Base-by-base conservation (phyloP, 2,329 filamentous ascomycete species). In the Ramichloridium luteum region DNA sequence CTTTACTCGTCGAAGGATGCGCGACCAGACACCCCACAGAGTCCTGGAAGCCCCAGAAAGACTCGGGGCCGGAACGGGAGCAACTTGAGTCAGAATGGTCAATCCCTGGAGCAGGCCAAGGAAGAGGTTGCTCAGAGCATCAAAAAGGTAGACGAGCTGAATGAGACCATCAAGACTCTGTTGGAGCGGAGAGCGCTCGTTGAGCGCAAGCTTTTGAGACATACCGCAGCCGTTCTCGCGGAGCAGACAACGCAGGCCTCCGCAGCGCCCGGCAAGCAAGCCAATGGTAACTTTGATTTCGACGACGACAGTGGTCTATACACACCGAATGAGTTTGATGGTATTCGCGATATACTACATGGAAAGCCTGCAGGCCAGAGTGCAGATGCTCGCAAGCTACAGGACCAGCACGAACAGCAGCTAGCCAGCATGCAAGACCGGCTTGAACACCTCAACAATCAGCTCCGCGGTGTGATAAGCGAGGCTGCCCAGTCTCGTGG, bases 161-260 rank as follows among this genome's bases (percentile, higher is more conserved):
- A 85, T 3, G 67, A 76, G 25, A 83, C 93, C 48, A 62, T 96
- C 22, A 83, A 81, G 61, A 70, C 71, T 37, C 62, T 93, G 34
- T 83, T 94, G 57, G 81, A 80, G 55, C 66, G 80, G 43, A 63
- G 79, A 37, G 76, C 84, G 60, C 70, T 79, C 36, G 71, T 82
- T 6, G 81, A 92, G 48, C 72, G 72, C 46, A 73, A 75, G 39
- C 62, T 98, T 27, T 62, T 96, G 30, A 77, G 88, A 54, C 90
- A 98, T 54, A 96, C 88, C 0, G 86, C 90, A 10, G 88, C 83
- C 27, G 82, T 98, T 23, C 62, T 98, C 32, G 71, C 93, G 56
- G 92, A 86, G 6, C 86, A 96, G 57, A 34, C 41, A 3, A 42
- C 32, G 10, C 32, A 36, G 20, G 18, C 17, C 35, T 12, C 36